These are phyloP conservation scores for Penicillium hordei DNA, from an alignment of 2,329 filamentous ascomycete species.

Conservation along the genomic window DNA sequence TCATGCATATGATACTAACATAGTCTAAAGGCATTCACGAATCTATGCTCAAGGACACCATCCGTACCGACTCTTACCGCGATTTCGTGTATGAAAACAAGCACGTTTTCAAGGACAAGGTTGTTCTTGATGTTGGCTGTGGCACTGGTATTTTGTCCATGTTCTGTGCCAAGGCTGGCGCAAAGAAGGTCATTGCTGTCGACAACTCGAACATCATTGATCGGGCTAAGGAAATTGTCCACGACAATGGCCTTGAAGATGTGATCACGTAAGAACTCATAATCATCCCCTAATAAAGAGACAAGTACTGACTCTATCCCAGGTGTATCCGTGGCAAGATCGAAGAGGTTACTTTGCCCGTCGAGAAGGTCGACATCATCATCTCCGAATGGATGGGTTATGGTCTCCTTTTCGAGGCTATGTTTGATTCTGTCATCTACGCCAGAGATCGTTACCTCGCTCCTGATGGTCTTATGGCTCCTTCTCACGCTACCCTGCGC, in stretches of 20 bases:
- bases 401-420: slow-evolving; percentile 87
- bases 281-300: too few species aligned
- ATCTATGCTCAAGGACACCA: slow-evolving; percentile 87
- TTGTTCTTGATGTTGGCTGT: slow-evolving; percentile 88
- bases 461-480: slow-evolving; percentile 77
- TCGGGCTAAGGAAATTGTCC: slow-evolving; percentile 81
- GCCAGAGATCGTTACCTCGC: slow-evolving; percentile 84
- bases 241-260: slow-evolving; percentile 72
- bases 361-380: slow-evolving; percentile 85
- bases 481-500: slow-evolving; percentile 79
- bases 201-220: slow-evolving; percentile 90
- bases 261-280: slow-evolving; percentile 61
- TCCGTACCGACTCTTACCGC: slow-evolving; percentile 87
- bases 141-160: slow-evolving; percentile 84
- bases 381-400: slow-evolving; percentile 99
- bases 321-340: slow-evolving; percentile 77
- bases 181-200: slow-evolving; percentile 81
- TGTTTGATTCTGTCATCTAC: slow-evolving; percentile 89
- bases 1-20: slow-evolving; percentile 9
- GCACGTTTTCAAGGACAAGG: slow-evolving; percentile 78
- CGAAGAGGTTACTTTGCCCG: slow-evolving; percentile 78
- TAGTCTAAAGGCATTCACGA: slow-evolving; percentile 76
- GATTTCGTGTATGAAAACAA: slow-evolving; percentile 96
- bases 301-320: slow-evolving; percentile 11
- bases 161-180: slow-evolving; percentile 90